These are phyloP conservation scores for Fusarium nelsonii DNA, from an alignment of 2,329 filamentous ascomycete genomes.

Conservation along the genomic window DNA sequence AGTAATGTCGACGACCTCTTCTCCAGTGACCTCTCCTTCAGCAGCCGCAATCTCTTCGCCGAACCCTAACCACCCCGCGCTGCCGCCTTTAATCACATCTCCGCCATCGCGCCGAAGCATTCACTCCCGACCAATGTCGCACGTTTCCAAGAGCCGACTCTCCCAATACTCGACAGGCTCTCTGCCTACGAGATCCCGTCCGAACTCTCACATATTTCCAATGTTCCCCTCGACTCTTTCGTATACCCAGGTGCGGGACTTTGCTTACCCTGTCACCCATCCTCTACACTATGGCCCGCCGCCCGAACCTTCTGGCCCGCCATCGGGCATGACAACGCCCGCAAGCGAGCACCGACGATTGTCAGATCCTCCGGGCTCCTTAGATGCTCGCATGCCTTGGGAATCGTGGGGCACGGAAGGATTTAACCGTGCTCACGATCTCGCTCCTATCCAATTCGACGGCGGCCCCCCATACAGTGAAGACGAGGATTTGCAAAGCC, in stretches of 20 bases:
- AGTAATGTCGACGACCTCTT: constrained; percentile 69
- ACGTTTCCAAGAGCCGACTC: constrained; percentile 82
- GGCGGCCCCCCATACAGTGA: constrained; percentile 95
- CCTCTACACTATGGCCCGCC: constrained; percentile 96
- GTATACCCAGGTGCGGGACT: constrained; percentile 94
- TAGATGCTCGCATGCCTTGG: constrained; percentile 77
- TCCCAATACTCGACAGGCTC: constrained; percentile 86
- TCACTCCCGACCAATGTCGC: constrained; percentile 75
- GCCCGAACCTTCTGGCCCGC: constrained; percentile 75
- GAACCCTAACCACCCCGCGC: constrained; percentile 66
- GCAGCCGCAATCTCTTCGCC: constrained; percentile 58
- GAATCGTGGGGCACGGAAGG: constrained; percentile 66
- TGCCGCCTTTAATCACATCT: constrained; percentile 70
- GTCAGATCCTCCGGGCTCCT: constrained; percentile 83
- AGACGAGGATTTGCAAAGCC: constrained; percentile 93
- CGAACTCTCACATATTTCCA: constrained; percentile 84
- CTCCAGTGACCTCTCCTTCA: constrained; percentile 66
- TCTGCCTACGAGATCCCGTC: constrained; percentile 77
- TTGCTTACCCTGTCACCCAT: constrained; percentile 86
- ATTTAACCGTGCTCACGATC: constrained; percentile 74
- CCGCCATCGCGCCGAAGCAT: constrained; percentile 69
- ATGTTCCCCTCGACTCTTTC: constrained; percentile 86
- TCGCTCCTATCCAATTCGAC: constrained; percentile 85
- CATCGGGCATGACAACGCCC: constrained; percentile 86
- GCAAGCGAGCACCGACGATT: constrained; percentile 82